Evolutionary conservation across 2,329 filamentous ascomycete genomes (phyloP).

Genomic region (Seiridium cupressi): DNA sequence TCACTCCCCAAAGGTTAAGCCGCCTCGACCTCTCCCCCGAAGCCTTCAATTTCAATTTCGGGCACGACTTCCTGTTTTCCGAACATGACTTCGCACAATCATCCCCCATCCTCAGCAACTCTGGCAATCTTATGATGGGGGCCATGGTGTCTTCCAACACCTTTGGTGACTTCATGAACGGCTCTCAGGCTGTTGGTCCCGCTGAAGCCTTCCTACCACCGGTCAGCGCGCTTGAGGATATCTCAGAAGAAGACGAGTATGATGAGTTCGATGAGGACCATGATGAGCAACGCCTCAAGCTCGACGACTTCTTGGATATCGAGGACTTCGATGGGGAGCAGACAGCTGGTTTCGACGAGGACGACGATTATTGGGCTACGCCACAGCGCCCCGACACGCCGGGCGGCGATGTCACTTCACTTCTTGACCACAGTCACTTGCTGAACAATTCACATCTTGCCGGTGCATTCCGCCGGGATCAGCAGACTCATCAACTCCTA

Average conservation of each 20-base stretch:
- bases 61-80: slow-evolving; percentile 33
- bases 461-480: slow-evolving; percentile 73
- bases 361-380: slow-evolving; percentile 48
- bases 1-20: slow-evolving; percentile 50
- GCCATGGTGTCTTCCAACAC: slow-evolving; percentile 61
- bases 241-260: slow-evolving; percentile 39
- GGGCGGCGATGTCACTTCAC: slow-evolving; percentile 48
- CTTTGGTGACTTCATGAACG: slow-evolving; percentile 54
- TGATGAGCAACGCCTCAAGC: slow-evolving; percentile 60
- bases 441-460: slow-evolving; percentile 67
- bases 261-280: slow-evolving; percentile 61
- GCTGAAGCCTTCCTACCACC: slow-evolving; percentile 71
- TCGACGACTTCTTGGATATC: slow-evolving; percentile 72
- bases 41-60: slow-evolving; percentile 43
- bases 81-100: slow-evolving; percentile 31
- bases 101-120: slow-evolving; percentile 62
- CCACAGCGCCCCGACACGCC: slow-evolving; percentile 49
- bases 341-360: slow-evolving; percentile 44
- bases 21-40: slow-evolving; percentile 53
- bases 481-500: slow-evolving; percentile 60
- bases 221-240: slow-evolving; percentile 53
- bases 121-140: slow-evolving; percentile 76
- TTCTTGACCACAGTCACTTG: slow-evolving; percentile 58
- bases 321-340: slow-evolving; percentile 55
- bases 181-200: slow-evolving; percentile 66